Evolutionary conservation across 2,329 filamentous ascomycete species (phyloP), one percentile per base, ranked within the genome.

Genomic region (Teratosphaeria pseudoeucalypti): DNA sequence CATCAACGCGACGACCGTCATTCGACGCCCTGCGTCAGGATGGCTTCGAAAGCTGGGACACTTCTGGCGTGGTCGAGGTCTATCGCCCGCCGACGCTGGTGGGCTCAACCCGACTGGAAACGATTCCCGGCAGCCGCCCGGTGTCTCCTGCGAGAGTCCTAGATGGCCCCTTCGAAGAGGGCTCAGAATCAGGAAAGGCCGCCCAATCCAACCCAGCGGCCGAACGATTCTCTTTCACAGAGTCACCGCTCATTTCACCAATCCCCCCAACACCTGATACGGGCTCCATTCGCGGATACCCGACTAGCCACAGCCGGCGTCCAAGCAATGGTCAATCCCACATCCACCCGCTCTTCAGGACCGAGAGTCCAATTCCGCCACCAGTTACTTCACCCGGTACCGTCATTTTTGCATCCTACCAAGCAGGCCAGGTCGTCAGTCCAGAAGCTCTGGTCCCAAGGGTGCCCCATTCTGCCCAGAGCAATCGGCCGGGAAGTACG

Each of bases 341-440:
- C 68, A 90, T 91, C 54, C 88, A 91, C 70, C 88, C 88, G 7
- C 79, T 91, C 2, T 91, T 91, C 76, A 81, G 88, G 61, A 85
- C 85, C 6, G 86, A 89, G 69, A 88, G 84, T 34, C 86, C 86
- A 0, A 81, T 79, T 1, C 86, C 86, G 12, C 85, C 87, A 1
- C 67, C 87, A 0, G 74, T 82, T 6, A 79, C 81, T 1, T 88
- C 86, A 0, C 85, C 86, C 0, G 86, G 87, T 0, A 92, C 88
- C 0, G 79, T 86, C 16, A 86, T 92, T 55, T 77, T 84, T 11
- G 88, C 87, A 0, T 85, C 87, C 2, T 87, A 87, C 0, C 81
- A 85, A 49, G 85, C 85, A 2, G 87, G 84, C 3, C 82, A 85
- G 64, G 75, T 87, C 19, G 82, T 90, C 52, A 62, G 63, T 34